Conservation (phyloP, 495 filamentous ascomycete genomes). For the Penicillium maclennaniae region DNA sequence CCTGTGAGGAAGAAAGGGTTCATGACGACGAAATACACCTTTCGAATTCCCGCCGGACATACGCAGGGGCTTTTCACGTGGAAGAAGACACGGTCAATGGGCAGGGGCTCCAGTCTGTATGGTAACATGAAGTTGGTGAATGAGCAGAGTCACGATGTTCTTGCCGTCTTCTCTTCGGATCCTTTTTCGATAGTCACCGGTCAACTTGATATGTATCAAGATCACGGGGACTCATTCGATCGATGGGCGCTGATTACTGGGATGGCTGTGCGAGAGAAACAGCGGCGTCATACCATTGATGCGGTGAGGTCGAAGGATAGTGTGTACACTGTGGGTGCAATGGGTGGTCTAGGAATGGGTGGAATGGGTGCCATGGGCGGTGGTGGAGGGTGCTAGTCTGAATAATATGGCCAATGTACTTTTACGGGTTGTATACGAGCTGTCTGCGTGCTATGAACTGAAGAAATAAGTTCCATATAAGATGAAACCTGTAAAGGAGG, state of each 20-base stretch:
- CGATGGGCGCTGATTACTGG: conserved; percentile 11
- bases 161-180: conserved; percentile 15
- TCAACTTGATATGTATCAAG: conserved; percentile 8
- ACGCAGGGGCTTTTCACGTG: not conserved
- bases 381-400: not conserved
- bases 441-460: not conserved
- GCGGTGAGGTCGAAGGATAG: conserved; percentile 4
- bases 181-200: conserved; percentile 7
- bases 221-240: conserved; percentile 9
- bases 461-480: not conserved
- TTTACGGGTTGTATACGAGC: too few relatives aligned
- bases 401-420: not conserved
- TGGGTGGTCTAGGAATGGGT: not conserved
- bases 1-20: conserved; percentile 8
- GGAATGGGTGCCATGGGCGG: not conserved
- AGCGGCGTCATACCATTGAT: conserved; percentile 6
- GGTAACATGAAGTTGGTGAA: conserved; percentile 12
- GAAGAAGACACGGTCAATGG: conserved; percentile 17
- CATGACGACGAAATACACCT: conserved; percentile 4
- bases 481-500: not conserved
- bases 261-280: conserved; percentile 11
- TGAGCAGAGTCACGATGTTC: conserved; percentile 4
- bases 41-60: not conserved
- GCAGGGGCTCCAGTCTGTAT: conserved; percentile 1
- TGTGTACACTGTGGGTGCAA: conserved; percentile 1